A percentile compares a stretch with the other conserved stretches of the same genome.
Evolutionary conservation across 306 rosid species (phyloP).

Genomic region (Acacia confusa): DNA sequence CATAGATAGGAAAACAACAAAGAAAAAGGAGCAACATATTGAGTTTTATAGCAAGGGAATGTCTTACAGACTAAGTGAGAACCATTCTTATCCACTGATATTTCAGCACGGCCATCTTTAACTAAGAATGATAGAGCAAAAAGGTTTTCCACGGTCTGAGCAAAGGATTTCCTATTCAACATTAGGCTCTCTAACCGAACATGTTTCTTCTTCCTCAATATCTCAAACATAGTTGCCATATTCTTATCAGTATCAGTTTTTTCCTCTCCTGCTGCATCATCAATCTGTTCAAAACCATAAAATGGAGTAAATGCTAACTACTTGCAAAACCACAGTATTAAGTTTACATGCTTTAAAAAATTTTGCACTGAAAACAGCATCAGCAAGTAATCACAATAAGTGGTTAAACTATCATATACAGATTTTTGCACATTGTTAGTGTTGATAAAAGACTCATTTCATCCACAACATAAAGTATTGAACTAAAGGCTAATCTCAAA

Average conservation of each 20-base stretch:
- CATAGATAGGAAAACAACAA: background rate
- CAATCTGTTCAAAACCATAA: slow-evolving; percentile 52
- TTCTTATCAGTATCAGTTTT: slow-evolving; percentile 79
- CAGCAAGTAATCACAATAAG: background rate
- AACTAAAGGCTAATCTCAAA: background rate
- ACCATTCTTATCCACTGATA: slow-evolving; percentile 50
- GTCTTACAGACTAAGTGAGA: slow-evolving; percentile 71
- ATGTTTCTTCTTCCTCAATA: slow-evolving; percentile 48
- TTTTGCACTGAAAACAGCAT: background rate
- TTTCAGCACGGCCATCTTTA: slow-evolving; percentile 83
- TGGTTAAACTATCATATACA: background rate
- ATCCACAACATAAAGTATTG: background rate
- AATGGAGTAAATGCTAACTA: slow-evolving; percentile 3
- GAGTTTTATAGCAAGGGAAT: background rate
- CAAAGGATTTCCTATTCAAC: slow-evolving; percentile 65
- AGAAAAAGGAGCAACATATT: background rate
- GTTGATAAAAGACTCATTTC: background rate
- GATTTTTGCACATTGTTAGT: background rate
- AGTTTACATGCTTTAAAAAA: background rate
- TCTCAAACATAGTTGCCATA: slow-evolving; percentile 64
- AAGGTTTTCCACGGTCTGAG: slow-evolving; percentile 85
- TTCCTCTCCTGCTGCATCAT: slow-evolving; percentile 37
- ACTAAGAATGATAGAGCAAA: slow-evolving; percentile 79
- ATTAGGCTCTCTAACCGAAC: slow-evolving; percentile 60
- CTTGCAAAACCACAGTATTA: background rate